A percentile compares a stretch with the other conserved stretches of the same genome.
phyloP scores from a whole-genome alignment of 192 early-diverging fungal genomes.

The Cetraspora pellucida region DNA sequence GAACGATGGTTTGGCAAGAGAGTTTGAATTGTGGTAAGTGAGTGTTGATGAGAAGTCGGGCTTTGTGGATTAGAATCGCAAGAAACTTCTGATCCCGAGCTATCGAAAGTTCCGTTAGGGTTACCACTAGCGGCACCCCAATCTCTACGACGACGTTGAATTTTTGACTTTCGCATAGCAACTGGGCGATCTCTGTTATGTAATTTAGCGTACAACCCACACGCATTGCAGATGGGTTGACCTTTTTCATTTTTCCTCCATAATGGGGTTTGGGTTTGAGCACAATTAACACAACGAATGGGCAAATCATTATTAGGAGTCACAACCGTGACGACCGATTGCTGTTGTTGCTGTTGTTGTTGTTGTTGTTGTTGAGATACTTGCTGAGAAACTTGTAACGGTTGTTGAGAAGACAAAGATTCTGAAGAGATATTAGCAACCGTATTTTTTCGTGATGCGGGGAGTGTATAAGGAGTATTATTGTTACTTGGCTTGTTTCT shows the following conservation, averaged over 20 bases:
- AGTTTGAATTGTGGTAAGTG: conserved; percentile 14
- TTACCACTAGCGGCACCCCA: conserved; percentile 45
- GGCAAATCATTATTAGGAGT: conserved; percentile 11
- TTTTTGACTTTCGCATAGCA: conserved; percentile 71
- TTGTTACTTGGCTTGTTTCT: conserved; percentile 52
- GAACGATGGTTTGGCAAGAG: conserved; percentile 27
- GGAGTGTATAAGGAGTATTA: conserved; percentile 43
- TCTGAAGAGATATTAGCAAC: neutral
- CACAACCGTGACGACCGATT: conserved; percentile 22
- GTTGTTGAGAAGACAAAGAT: neutral
- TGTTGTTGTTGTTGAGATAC: conserved; percentile 23
- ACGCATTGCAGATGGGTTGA: conserved; percentile 80
- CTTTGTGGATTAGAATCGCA: conserved; percentile 16
- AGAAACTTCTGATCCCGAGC: conserved; percentile 14
- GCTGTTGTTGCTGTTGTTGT: conserved; percentile 35
- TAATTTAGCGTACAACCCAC: conserved; percentile 89
- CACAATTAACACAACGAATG: conserved; percentile 64
- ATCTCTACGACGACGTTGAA: conserved; percentile 59
- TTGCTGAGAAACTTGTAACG: conserved; percentile 4
- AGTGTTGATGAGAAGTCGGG: conserved; percentile 28
- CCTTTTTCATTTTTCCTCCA: conserved; percentile 78
- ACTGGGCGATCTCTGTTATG: conserved; percentile 86
- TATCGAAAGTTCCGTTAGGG: conserved; percentile 21
- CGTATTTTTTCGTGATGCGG: conserved; percentile 30
- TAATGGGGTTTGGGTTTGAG: conserved; percentile 73